A percentile compares a stretch with the other conserved stretches of the same genome.
Conservation (phyloP, 352 stramenopile species). For the Blastocystis sp. region DNA sequence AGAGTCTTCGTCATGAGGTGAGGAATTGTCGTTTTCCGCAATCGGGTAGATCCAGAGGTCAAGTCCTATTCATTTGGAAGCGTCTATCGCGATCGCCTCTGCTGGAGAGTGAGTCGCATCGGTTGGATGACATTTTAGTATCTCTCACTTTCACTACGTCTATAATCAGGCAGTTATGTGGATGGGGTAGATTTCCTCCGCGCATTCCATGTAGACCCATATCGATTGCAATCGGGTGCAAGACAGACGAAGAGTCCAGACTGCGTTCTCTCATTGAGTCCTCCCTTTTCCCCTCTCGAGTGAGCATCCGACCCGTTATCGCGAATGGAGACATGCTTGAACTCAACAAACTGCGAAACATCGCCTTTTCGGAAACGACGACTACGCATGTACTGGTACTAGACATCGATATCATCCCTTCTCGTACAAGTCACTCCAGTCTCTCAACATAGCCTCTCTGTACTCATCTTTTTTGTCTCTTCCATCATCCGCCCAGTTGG, state of each 20-base stretch:
- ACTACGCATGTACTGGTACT: slow-evolving; percentile 32
- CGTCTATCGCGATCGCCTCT: neutral
- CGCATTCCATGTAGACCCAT: neutral
- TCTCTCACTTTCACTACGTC: neutral
- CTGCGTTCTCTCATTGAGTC: neutral
- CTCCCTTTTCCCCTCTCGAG: slow-evolving; percentile 13
- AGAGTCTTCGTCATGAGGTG: slow-evolving; percentile 42
- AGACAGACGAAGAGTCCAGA: neutral
- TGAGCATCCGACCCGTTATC: neutral
- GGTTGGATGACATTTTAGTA: neutral
- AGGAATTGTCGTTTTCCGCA: neutral
- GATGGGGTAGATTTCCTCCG: neutral
- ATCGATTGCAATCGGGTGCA: neutral
- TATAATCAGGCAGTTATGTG: slow-evolving; percentile 33
- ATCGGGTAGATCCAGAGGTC: too few species aligned
- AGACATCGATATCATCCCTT: slow-evolving; percentile 10
- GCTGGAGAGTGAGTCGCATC: neutral
- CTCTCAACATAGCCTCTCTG: neutral
- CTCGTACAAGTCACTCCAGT: neutral
- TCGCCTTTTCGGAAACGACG: neutral
- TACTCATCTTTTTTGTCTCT: slow-evolving; percentile 34
- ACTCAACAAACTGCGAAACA: slow-evolving; percentile 38
- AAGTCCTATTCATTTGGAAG: neutral
- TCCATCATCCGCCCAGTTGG: neutral
- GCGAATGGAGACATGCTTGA: neutral